Base-by-base conservation (phyloP, 1,139 yeast genomes). In the Kodamaea derodonti region DNA sequence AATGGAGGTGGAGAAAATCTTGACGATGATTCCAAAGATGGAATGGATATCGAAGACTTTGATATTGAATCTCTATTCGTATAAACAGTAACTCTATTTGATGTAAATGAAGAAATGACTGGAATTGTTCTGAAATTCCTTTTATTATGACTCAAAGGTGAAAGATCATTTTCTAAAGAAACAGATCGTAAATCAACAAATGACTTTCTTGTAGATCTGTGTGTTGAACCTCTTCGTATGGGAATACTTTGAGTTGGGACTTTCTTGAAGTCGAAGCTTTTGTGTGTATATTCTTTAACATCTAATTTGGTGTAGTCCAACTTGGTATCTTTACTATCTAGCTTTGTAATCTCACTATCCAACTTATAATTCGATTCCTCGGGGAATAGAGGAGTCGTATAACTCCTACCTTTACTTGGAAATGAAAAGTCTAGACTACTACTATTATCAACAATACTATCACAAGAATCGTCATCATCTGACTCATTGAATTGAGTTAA, bases 401-500 rank as follows among this genome's bases (percentile, higher is more conserved):
- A 23, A 15, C 20, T 16, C 12, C 20, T 23, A 8, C 32, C 12
- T 16, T 22, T 29, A 12, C 15, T n/a, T 25, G 28, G 12, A 14
- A n/a, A 25, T 14, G 28, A 20, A 12, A 29, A 29, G n/a, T 26
- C 29, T 13, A 31, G 23, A 27, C 27, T 12, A 26, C 33, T 32
- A 13, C n/a, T 31, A 15, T 32, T 35, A 15, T 9, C 30, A 10
- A 14, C 22, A 3, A 29, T 29, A 12, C 27, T 22, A 16, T 29
- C 32, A 12, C 27, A 29, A 8, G 32, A 29, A 24, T 27, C 32
- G 16, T 24, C 33, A 20, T 34, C 32, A 17, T 38, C 41, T 18
- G 31, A 29, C 9, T 38, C 38, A 14, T 32, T 23, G 17, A 32
- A 38, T n/a, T 32, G 33, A 11, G 41, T 38, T 29, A 38, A 31